phyloP scores from a whole-genome alignment of 2,329 filamentous ascomycete genomes.

The Tolypocladium endophyticum region DNA sequence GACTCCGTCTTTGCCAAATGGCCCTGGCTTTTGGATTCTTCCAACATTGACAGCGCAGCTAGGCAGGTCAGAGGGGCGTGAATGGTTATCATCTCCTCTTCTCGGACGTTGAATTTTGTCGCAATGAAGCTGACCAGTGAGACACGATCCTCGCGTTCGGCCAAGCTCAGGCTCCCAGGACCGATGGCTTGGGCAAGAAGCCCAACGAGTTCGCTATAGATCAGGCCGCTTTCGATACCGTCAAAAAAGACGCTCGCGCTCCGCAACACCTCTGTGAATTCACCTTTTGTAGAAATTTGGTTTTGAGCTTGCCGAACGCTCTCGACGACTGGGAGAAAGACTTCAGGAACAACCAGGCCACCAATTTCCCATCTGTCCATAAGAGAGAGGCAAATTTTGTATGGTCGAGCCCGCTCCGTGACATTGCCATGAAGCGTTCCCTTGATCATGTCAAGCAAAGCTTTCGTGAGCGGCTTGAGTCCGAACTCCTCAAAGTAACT shows the following conservation, averaged over 20 bases:
- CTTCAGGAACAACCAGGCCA: constrained; percentile 72
- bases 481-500: constrained; percentile 80
- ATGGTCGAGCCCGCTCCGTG: constrained; percentile 68
- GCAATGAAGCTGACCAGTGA: constrained; percentile 73
- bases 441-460: constrained; percentile 68
- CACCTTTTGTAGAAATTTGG: constrained; percentile 50
- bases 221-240: constrained; percentile 86
- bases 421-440: constrained; percentile 15
- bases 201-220: constrained; percentile 73
- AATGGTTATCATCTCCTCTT: constrained; percentile 87
- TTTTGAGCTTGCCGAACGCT: constrained; percentile 68
- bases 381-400: constrained; percentile 82
- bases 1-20: constrained; percentile 22
- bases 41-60: constrained; percentile 52
- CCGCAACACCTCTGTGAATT: constrained; percentile 78
- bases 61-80: constrained; percentile 64
- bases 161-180: constrained; percentile 28
- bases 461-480: constrained; percentile 60
- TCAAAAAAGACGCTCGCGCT: constrained; percentile 97
- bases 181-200: constrained; percentile 53
- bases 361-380: constrained; percentile 99
- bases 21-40: constrained; percentile 33
- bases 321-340: constrained; percentile 78
- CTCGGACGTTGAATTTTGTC: constrained; percentile 79
- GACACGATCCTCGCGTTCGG: constrained; percentile 51